Evolutionary conservation across 2,329 filamentous ascomycete species (phyloP).

Genomic region (Cordyceps farinosa): DNA sequence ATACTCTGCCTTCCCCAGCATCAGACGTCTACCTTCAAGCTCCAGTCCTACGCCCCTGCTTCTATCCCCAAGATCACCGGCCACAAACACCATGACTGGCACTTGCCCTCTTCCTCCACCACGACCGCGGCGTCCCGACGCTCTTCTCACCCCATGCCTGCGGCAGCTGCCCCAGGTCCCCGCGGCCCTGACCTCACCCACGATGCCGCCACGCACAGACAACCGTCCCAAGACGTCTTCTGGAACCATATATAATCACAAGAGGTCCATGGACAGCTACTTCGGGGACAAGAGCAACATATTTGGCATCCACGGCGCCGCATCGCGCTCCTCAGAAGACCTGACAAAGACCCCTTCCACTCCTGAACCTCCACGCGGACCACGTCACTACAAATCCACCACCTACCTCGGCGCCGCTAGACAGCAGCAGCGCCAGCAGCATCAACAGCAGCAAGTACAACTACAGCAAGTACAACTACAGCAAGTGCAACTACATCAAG

Average conservation of each 20-base stretch:
- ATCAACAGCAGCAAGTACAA: conserved; percentile 23
- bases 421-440: conserved; percentile 22
- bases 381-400: conserved; percentile 29
- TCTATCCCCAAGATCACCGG: conserved; percentile 8
- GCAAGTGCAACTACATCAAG: conserved; percentile 19
- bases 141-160: conserved; percentile 25
- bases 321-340: conserved; percentile 25
- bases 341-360: conserved; percentile 21
- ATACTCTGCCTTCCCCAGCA: conserved; percentile 42
- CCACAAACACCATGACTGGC: not conserved
- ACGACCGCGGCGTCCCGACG: conserved; percentile 29
- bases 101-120: conserved; percentile 23
- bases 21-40: not conserved
- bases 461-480: conserved; percentile 22
- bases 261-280: conserved; percentile 20
- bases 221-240: conserved; percentile 14
- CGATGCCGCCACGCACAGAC: not conserved
- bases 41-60: not conserved
- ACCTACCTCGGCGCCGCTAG: conserved; percentile 24
- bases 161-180: conserved; percentile 13
- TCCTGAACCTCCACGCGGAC: conserved; percentile 13
- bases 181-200: not conserved
- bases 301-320: conserved; percentile 23
- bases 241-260: not conserved
- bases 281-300: conserved; percentile 8